Conservation (phyloP, 495 filamentous ascomycete species). For the Aspergillus nanangensis region DNA sequence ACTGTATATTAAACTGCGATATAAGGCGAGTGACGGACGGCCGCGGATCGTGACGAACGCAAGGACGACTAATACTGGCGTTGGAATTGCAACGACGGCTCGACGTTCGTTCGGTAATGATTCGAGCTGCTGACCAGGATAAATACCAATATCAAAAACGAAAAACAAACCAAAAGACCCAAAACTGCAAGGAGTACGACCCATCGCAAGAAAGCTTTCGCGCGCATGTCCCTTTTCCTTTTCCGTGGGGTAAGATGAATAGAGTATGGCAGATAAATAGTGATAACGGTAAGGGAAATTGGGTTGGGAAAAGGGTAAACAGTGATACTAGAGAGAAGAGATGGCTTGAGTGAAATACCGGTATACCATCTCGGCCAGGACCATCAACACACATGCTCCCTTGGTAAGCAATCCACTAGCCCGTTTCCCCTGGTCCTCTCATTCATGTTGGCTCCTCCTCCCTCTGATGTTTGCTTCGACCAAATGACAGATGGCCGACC, state of each 20-base stretch:
- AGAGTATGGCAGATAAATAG: not conserved
- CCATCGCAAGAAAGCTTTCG: not conserved
- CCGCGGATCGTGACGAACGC: constrained; percentile 27
- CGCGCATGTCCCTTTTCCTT: not conserved
- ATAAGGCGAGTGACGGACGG: constrained; percentile 32
- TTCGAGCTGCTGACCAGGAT: constrained; percentile 41
- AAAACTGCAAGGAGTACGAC: not conserved
- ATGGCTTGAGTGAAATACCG: constrained; percentile 1
- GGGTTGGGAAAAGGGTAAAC: constrained; percentile 2
- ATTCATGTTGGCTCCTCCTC: too few relatives aligned
- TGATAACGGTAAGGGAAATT: not conserved
- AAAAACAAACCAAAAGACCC: not conserved
- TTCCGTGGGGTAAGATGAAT: too few relatives aligned
- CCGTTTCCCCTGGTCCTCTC: too few relatives aligned
- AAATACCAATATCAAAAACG: constrained; percentile 19
- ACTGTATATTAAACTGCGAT: constrained; percentile 33
- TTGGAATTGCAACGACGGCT: constrained; percentile 27
- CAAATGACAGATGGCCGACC: not conserved
- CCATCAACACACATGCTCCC: constrained; percentile 1
- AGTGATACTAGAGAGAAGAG: not conserved
- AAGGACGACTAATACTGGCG: constrained; percentile 35
- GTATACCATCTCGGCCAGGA: not conserved
- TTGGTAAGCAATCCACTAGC: too few relatives aligned
- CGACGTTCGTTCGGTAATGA: constrained; percentile 38
- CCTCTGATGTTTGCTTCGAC: too few relatives aligned